Conservation (phyloP, 495 filamentous ascomycete species). For the Aspergillus coremiiformis region DNA sequence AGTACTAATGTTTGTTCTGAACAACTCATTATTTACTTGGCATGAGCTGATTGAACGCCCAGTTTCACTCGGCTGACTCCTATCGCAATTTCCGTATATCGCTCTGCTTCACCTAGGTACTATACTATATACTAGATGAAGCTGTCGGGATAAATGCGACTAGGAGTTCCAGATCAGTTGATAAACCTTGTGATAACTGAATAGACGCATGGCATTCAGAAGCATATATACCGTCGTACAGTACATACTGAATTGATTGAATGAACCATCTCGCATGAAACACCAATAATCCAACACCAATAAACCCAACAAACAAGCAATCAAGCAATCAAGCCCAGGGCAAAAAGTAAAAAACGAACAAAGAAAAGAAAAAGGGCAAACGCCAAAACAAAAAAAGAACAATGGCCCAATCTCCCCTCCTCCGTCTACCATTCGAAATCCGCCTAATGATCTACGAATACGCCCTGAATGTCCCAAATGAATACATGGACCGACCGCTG, state of each 20-base stretch:
- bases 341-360: not conserved
- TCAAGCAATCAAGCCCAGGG: no score
- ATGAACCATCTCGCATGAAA: not conserved
- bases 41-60: slow-evolving; percentile 2
- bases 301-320: no score
- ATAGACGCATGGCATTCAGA: not conserved
- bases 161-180: not conserved
- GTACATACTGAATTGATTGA: not conserved
- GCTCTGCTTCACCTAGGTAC: not conserved
- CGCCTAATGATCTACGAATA: slow-evolving; percentile 39
- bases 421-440: slow-evolving; percentile 4
- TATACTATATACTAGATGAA: not conserved
- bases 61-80: not conserved
- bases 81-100: not conserved
- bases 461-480: slow-evolving; percentile 29
- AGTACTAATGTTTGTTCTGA: not conserved
- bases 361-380: not conserved
- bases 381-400: not conserved
- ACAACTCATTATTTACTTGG: slow-evolving; percentile 2
- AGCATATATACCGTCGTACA: not conserved
- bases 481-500: slow-evolving; percentile 28
- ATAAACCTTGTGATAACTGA: not conserved
- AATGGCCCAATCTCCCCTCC: not conserved
- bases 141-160: not conserved
- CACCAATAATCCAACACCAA: not conserved